A percentile compares a stretch with the other conserved stretches of the same genome.
These are phyloP conservation scores for Vaccinium macrocarpon DNA, from an alignment of 148 eudicot genomes.

Conservation along the genomic window DNA sequence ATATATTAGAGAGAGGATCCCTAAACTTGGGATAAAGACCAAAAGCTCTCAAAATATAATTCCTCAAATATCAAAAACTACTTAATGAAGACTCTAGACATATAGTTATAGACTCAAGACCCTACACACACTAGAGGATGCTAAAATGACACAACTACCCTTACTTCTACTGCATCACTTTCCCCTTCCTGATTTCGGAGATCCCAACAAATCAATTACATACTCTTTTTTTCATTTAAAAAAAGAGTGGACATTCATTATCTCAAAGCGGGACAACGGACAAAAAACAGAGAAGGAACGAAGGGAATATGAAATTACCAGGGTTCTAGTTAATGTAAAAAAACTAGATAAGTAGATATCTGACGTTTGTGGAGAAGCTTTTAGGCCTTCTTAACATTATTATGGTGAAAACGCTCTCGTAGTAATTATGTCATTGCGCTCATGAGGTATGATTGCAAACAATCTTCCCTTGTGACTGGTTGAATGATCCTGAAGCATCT, in stretches of 20 bases:
- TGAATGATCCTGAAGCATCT: not conserved
- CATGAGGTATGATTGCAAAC: not conserved
- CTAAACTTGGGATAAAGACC: too few species aligned
- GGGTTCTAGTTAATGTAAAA: not conserved
- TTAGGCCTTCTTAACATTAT: constrained; percentile 6
- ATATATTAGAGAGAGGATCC: too few species aligned
- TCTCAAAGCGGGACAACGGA: not conserved
- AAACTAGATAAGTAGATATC: not conserved
- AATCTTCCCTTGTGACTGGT: not conserved
- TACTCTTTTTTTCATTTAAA: not conserved
- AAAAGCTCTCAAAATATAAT: too few species aligned
- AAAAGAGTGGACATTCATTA: not conserved
- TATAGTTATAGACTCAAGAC: too few species aligned
- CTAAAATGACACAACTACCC: too few species aligned
- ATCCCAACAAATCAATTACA: not conserved
- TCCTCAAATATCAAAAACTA: too few species aligned
- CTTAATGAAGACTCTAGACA: too few species aligned
- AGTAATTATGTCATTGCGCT: constrained; percentile 10
- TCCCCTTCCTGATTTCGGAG: not conserved
- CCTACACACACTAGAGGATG: too few species aligned
- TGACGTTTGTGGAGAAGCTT: not conserved
- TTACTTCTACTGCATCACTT: too few species aligned
- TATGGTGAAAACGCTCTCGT: constrained; percentile 23
- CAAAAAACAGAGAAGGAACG: not conserved
- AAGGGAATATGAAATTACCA: not conserved